Conservation (phyloP, 192 early-diverging fungal species). For the Entrophospora sp. region DNA sequence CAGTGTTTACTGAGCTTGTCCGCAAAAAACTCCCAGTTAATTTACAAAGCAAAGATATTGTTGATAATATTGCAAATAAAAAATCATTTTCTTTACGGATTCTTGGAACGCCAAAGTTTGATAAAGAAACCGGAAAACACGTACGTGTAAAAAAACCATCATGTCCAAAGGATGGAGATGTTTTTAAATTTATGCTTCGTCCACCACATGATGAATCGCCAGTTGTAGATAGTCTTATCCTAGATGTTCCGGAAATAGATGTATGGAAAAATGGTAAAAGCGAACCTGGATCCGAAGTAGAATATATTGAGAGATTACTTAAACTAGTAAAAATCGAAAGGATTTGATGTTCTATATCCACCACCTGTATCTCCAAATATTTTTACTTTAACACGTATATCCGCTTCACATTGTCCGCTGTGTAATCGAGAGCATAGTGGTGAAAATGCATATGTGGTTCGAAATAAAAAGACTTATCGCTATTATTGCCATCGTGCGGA, state of each 20-base stretch:
- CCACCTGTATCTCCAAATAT: background rate
- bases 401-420: background rate
- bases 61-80: too few relatives aligned
- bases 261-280: background rate
- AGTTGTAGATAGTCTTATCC: too few relatives aligned
- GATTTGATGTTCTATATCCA: slow-evolving; percentile 7
- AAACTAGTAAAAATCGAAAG: background rate
- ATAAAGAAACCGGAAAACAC: background rate
- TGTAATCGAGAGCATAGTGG: slow-evolving; percentile 5
- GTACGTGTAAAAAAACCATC: too few relatives aligned
- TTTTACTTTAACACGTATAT: slow-evolving; percentile 2
- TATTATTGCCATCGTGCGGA: background rate
- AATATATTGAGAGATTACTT: slow-evolving; percentile 2
- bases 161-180: background rate
- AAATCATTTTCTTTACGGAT: too few relatives aligned
- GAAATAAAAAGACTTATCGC: background rate
- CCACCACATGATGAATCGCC: too few relatives aligned
- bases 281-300: background rate
- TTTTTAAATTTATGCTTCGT: background rate
- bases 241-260: background rate
- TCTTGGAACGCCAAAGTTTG: background rate
- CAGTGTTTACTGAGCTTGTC: too few relatives aligned
- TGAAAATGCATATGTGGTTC: too few relatives aligned
- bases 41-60: too few relatives aligned
- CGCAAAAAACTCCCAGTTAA: too few relatives aligned